These are phyloP conservation scores for Pleurotus ostreatus DNA, from an alignment of 768 basidiomycete species.

Conservation along the genomic window DNA sequence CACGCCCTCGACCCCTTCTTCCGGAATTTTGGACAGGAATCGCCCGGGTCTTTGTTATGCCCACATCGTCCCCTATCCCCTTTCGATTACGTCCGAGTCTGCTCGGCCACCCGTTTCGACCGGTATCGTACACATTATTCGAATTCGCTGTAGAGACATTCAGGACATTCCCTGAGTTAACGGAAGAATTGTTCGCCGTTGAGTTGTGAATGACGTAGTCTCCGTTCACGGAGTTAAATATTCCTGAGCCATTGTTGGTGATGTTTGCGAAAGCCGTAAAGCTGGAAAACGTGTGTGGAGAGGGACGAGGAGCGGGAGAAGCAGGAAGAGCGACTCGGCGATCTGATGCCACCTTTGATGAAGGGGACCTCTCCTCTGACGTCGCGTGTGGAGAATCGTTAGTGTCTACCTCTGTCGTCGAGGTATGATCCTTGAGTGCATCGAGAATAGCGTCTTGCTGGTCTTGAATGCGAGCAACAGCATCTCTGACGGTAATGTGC, in stretches of 20 bases:
- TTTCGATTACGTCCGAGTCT: no score
- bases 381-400: neutral
- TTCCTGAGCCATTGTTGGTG: neutral
- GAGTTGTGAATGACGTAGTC: neutral
- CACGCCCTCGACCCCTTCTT: no score
- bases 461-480: conserved; percentile 13
- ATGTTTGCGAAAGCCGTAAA: neutral
- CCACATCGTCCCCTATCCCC: no score
- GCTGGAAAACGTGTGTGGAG: neutral
- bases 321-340: neutral
- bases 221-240: neutral
- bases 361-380: neutral
- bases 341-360: neutral
- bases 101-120: neutral
- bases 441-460: conserved; percentile 4
- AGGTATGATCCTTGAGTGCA: neutral
- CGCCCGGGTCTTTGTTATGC: no score
- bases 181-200: neutral
- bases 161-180: neutral
- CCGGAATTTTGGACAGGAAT: no score
- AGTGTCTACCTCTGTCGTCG: neutral
- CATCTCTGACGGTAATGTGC: conserved; percentile 19
- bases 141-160: neutral
- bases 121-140: neutral
- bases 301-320: neutral